Evolutionary conservation across 148 eudicot genomes (phyloP).

Genomic region (Silene conica): DNA sequence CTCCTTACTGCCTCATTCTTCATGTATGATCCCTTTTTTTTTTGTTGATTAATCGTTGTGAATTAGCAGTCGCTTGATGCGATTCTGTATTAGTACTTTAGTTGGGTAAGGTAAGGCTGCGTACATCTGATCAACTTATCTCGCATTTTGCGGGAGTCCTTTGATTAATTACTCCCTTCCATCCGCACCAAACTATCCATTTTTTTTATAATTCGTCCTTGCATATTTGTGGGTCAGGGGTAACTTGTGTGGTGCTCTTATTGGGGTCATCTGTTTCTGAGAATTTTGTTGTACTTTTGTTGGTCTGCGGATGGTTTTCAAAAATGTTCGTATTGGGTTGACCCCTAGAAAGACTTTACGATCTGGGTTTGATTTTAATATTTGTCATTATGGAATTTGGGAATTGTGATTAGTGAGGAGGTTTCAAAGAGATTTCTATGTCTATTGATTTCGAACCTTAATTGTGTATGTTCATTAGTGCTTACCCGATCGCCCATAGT

Average conservation of each 20-base stretch:
- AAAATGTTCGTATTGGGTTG: not conserved
- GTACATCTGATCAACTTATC: too few relatives aligned
- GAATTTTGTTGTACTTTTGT: not conserved
- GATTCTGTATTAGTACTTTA: too few relatives aligned
- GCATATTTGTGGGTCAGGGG: not conserved
- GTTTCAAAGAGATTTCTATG: not conserved
- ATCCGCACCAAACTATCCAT: too few relatives aligned
- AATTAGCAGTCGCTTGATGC: too few relatives aligned
- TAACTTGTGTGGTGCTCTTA: not conserved
- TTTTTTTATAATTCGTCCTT: too few relatives aligned
- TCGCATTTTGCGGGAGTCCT: too few relatives aligned
- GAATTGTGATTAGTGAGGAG: too few relatives aligned
- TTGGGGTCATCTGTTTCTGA: not conserved
- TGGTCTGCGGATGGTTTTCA: too few relatives aligned
- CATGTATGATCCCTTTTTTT: conserved; percentile 47
- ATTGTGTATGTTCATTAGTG: not conserved
- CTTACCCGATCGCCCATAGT: not conserved
- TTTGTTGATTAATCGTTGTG: not conserved
- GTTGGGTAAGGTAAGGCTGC: too few relatives aligned
- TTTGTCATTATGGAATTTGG: not conserved
- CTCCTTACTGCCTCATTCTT: conserved; percentile 81
- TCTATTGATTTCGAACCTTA: not conserved
- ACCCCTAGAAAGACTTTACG: not conserved
- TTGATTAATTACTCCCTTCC: too few relatives aligned
- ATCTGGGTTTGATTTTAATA: not conserved